Base-by-base conservation (phyloP, 2,329 filamentous ascomycete species). In the Diaporthe eres region DNA sequence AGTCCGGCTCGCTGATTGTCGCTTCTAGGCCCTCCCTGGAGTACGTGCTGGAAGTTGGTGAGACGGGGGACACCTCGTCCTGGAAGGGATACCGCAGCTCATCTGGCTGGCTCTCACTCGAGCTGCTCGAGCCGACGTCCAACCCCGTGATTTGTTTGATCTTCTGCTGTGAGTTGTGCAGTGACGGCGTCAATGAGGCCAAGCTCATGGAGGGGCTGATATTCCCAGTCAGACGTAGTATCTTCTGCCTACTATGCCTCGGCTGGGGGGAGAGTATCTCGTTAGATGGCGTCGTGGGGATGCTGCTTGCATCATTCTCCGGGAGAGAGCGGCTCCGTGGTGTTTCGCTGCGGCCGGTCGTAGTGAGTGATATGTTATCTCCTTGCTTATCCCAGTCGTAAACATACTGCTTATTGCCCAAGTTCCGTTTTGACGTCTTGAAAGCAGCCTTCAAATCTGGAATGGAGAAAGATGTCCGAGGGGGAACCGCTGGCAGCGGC, bases 91-190 rank as follows among this genome's bases (percentile, higher is more conserved):
- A 22, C 28, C 42, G 61, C 28, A 42, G 61, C 44, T 65, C 19
- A 57, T 37, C 51, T n/a, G n/a, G 55, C 44, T 71, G 53, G 71
- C n/a, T 61, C 72, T 68, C 28, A 37, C 75, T 75, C 28, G 74
- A 49, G 37, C 72, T 76, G 49, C 75, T 77, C 12, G 74, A 72
- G 25, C 71, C 81, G n/a, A 87, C 60, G 55, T 85, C 84, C 39
- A 84, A 80, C 1, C 86, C 86, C 7, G 81, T 87, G 19, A 88
- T 81, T 77, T 86, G 85, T 47, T 83, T 81, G 57, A 87, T 81
- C 80, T 88, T 88, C 58, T 81, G 80, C 0, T 82, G 82, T 0
- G 85, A 84, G 57, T 78, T 79, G 65, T 83, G 82, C 15, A 81
- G 74, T 0, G 80, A 80, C 4, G 81, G 72, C 71, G 39, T 60